Conservation (phyloP, 129 eudicot species). For the Flaveria sonorensis region DNA sequence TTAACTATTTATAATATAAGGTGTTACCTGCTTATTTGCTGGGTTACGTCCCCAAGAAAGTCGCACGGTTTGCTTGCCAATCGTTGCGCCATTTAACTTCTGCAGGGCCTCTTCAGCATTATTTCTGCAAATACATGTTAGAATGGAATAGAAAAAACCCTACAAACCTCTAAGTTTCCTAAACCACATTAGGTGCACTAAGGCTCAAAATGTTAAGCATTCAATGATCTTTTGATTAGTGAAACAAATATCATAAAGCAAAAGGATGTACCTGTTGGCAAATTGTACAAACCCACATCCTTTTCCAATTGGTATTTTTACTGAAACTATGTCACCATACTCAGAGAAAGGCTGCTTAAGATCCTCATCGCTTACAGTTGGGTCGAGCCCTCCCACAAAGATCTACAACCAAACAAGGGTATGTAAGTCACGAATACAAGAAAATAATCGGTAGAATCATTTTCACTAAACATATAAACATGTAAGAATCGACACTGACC, state of each 20-base stretch:
- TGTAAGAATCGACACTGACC: constrained; percentile 37
- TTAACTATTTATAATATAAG: not conserved
- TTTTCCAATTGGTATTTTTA: constrained; percentile 79
- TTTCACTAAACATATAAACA: not conserved
- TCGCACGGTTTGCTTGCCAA: constrained; percentile 87
- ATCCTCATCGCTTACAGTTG: constrained; percentile 83
- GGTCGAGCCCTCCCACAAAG: constrained; percentile 91
- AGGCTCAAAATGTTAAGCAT: not conserved
- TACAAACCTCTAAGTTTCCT: not conserved
- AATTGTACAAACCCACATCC: constrained; percentile 92
- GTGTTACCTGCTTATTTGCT: constrained; percentile 73
- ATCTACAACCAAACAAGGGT: constrained; percentile 40
- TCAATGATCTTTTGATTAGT: not conserved
- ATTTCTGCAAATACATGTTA: constrained; percentile 46
- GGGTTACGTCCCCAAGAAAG: constrained; percentile 96
- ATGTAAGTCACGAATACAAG: not conserved
- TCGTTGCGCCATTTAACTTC: constrained; percentile 72
- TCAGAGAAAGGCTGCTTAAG: constrained; percentile 80
- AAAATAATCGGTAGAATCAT: not conserved
- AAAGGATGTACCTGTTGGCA: constrained; percentile 57
- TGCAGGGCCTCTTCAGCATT: constrained; percentile 89
- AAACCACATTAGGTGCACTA: constrained; percentile 4
- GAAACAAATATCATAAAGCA: constrained; percentile 15
- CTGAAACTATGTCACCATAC: constrained; percentile 79
- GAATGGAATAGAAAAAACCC: not conserved